Evolutionary conservation across 768 basidiomycete genomes (phyloP), one percentile per base, ranked within the genome.

Genomic region (Boletus reticuloceps): DNA sequence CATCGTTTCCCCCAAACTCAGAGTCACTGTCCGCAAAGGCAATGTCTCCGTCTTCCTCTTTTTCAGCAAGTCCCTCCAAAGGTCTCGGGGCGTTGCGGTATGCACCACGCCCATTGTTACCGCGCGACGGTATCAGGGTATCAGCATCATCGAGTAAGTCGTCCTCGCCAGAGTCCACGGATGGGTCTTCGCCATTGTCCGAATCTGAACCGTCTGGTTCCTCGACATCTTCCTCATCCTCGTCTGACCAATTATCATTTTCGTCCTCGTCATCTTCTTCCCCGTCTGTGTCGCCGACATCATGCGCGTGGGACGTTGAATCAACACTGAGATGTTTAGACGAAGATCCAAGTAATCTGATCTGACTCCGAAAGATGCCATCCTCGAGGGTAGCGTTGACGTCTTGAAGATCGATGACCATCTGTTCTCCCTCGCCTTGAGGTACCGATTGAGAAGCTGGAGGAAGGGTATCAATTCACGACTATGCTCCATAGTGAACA

Each of bases 341-440:
- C 0, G 96, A 98, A 3, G 88, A 82, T 16, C 85, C 91, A 36
- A 98, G 84, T 3, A 99, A 79, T 36, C 82, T 80, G 57, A 99
- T 94, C 54, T 89, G 82, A 62, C 91, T 92, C 53, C 81, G 80
- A 17, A 86, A 81, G 31, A 98, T 86, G 9, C 79, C 82, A 61
- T 94, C 94, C 56, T 87, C 94, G 29, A 99, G 84, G 0, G 95
- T 98, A 3, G 77, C 72, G 29, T 76, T 74, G 19, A 86, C 90
- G 58, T 94, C 97, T 70, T 99, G 97, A 14, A 99, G 78, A 68
- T 92, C 90, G 80, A 98, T 90, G 13, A 99, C 94, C 97, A 99
- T 98, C 68, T 87, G 82, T 67, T 98, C 96, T 16, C 97, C 97
- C 71, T 97, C 96, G 10, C 95, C 96, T 65, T 89, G 89, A 5